A percentile compares a stretch with the other conserved stretches of the same genome.
phyloP scores from a whole-genome alignment of 257 asterid species.

The Nicotiana tabacum region DNA sequence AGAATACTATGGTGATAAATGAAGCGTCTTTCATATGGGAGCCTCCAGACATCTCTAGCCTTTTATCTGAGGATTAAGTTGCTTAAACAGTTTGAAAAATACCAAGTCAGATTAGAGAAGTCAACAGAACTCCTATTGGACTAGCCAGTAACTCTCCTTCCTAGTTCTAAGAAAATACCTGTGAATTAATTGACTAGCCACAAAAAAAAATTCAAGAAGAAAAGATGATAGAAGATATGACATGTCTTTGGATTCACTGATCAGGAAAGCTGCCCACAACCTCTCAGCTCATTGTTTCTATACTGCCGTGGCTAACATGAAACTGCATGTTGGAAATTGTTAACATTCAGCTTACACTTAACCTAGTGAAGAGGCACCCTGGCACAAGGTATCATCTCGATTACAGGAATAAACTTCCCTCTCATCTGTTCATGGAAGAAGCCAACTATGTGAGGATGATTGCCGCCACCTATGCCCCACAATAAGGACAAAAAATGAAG shows the following conservation, averaged over 20 bases:
- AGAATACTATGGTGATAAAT: not conserved
- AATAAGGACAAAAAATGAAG: not conserved
- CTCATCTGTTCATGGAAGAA: not conserved
- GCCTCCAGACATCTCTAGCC: not conserved
- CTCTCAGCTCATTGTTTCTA: not conserved
- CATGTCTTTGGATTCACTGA: not conserved
- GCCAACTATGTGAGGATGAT: not conserved
- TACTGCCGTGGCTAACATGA: not conserved
- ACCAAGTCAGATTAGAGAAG: not conserved
- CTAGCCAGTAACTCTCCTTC: not conserved
- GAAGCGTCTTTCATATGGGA: not conserved
- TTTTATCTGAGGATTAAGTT: not conserved
- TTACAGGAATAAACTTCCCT: not conserved
- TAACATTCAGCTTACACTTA: not conserved
- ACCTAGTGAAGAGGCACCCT: not conserved
- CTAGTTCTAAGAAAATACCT: not conserved
- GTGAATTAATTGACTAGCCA: not conserved
- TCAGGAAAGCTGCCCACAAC: not conserved
- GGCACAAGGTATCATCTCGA: not conserved
- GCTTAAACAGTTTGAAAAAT: not conserved
- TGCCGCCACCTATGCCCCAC: not conserved
- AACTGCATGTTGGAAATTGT: not conserved
- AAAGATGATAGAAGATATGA: not conserved
- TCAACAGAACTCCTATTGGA: not conserved
- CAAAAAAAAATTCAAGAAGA: not conserved